Conservation (phyloP, 2,329 filamentous ascomycete species). For the Epichloe gansuensis region DNA sequence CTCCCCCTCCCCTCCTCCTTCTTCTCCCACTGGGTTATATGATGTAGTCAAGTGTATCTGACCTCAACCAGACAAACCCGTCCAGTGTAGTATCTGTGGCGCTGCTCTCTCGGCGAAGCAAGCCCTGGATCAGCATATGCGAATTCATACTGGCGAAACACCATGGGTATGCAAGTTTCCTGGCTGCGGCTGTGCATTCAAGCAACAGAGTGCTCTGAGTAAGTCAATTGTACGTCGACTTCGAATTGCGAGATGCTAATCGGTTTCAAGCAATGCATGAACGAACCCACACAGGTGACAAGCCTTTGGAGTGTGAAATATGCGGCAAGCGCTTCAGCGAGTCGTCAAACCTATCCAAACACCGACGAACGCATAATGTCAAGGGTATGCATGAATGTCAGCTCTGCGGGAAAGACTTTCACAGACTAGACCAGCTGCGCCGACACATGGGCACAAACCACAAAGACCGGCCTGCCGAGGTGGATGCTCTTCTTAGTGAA, state of each 20-base stretch:
- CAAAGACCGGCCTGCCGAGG: slow-evolving; percentile 14
- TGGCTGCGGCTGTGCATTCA: slow-evolving; percentile 46
- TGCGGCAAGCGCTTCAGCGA: slow-evolving; percentile 51
- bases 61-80: slow-evolving; percentile 40
- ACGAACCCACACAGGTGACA: slow-evolving; percentile 53
- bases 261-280: slow-evolving; percentile 47
- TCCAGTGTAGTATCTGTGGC: slow-evolving; percentile 42
- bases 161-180: slow-evolving; percentile 43
- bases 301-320: slow-evolving; percentile 45
- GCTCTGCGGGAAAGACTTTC: slow-evolving; percentile 44
- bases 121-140: slow-evolving; percentile 53
- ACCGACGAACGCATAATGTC: slow-evolving; percentile 47
- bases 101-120: slow-evolving; percentile 53
- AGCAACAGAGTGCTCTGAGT: slow-evolving; percentile 57
- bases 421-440: slow-evolving; percentile 47
- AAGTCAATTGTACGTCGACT: slow-evolving; percentile 16
- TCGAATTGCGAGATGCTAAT: slow-evolving; percentile 8
- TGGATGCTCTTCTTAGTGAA: slow-evolving; percentile 9
- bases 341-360: slow-evolving; percentile 55
- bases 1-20: not conserved
- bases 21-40: not conserved
- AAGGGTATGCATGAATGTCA: slow-evolving; percentile 39
- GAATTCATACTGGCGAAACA: slow-evolving; percentile 54
- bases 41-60: not conserved
- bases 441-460: slow-evolving; percentile 34